Percentiles rank a stretch among this genome's conserved stretches.
phyloP scores from a whole-genome alignment of 192 early-diverging fungal species.

The Coemansia sp. region DNA sequence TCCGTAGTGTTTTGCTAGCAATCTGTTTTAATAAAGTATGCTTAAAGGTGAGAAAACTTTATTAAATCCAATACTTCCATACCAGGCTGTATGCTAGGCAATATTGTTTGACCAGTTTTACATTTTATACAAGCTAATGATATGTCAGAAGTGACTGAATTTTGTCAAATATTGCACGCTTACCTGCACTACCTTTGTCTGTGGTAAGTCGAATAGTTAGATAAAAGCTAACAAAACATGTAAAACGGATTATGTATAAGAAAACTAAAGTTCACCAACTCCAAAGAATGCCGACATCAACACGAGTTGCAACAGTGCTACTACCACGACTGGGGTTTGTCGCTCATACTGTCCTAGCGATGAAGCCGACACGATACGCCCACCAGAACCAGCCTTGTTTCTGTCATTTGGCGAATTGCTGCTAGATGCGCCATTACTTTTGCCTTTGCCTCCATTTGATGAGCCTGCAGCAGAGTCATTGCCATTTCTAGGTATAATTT shows the following conservation, averaged over 20 bases:
- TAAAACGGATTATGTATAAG: background rate
- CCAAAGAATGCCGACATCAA: background rate
- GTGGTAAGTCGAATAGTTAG: no score
- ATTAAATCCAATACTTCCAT: no score
- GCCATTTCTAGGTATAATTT: constrained; percentile 27
- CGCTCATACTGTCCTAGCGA: background rate
- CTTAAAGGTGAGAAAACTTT: no score
- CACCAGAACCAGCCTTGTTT: background rate
- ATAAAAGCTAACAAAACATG: background rate
- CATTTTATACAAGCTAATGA: no score
- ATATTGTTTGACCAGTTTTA: no score
- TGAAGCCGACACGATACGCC: background rate
- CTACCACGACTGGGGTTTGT: background rate
- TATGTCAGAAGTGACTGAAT: no score
- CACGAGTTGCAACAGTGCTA: background rate
- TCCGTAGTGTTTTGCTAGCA: no score
- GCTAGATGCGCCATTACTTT: constrained; percentile 1
- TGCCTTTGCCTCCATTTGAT: background rate
- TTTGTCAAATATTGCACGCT: no score
- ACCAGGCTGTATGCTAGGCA: no score
- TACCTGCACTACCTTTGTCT: no score
- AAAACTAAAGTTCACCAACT: background rate
- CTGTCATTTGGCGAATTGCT: background rate
- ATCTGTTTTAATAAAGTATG: no score
- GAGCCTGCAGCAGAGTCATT: constrained; percentile 4